Base-by-base conservation (phyloP, 169 alveolate species). In the Plasmodium malariae region DNA sequence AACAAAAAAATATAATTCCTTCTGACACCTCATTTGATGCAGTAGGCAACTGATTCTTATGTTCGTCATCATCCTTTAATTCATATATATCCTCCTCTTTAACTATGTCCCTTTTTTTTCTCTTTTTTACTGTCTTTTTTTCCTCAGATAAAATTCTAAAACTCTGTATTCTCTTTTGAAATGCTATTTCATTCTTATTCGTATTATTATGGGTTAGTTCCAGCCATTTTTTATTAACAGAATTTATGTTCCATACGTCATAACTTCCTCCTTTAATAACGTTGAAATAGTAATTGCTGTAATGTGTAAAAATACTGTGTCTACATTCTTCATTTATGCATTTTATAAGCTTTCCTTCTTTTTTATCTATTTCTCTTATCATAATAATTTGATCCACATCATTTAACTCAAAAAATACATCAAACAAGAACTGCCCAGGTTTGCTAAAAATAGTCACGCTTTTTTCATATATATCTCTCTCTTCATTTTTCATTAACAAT, bases 11-110 rank as follows among this genome's bases (percentile, higher is more conserved):
- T 32, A 92, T 3, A 48, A 94, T 78, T 12, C 93, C 72, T 43
- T 92, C 89, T 28, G 95, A 91, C 17, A 94, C 92, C 54, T 83
- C 88, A 26, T 85, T 59, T 14, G 95, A 90, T 14, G 87, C 92
- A 28, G 65, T 54, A 32, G 92, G 74, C 3, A 86, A n/a, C 30
- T 70, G 87, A 32, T 70, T 70, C 34, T 63, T 69, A 6, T 26
- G 21, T 54, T 14, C 63, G 4, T 83, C 86, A 19, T 67, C 78
- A 14, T 49, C 76, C 11, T n/a, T 67, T 17, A 49, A 30, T 71
- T n/a, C 68, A 19, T 14, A 4, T 43, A 55, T 48, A 67, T 48
- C 4, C 17, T 34, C 48, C 57, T 37, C 54, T 30, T 21, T 43
- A 1, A 40, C 63, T 14, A 3, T 1, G 11, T 71, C 69, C 12